Evolutionary conservation across 2,329 filamentous ascomycete genomes (phyloP), one percentile per base, ranked within the genome.

Genomic region (Penicillium concentricum): DNA sequence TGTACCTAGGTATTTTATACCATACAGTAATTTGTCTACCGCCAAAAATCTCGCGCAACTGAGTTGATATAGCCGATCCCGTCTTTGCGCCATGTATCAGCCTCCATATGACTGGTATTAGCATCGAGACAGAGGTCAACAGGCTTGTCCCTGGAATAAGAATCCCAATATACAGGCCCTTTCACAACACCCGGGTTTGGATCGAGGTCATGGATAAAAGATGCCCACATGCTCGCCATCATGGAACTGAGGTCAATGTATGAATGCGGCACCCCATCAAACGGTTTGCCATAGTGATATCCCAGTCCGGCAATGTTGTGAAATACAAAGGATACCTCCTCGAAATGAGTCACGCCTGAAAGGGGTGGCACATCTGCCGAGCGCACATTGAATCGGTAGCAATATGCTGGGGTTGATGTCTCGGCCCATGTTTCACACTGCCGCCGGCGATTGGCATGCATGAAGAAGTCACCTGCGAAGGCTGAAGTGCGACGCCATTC

Each of bases 351-450:
- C 0, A 78, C 80, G 0, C 80, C 81, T 1, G 72, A 66, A 1
- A 73, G 69, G 12, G 74, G 71, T 0, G 75, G 69, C 1, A 79
- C 62, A 10, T 82, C 80, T 4, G 77, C 75, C 0, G 79, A 46
- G 28, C 59, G 69, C 9, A 83, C 82, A 65, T 87, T 84, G 76
- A 87, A 88, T 45, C 82, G 80, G 72, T 86, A 88, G 64, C 80
- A 82, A 74, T 85, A 87, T 10, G 82, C 82, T 7, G 80, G 74
- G 2, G 83, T 64, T 15, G 74, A 72, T 30, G 75, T 70, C 10
- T 72, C 72, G 13, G 82, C 74, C 79, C 82, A 85, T 1, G 76
- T 73, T 62, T 83, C 74, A 59, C 79, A 81, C 5, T 81, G 79
- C 22, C 79, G 73, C 4, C 85, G 78, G 2, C 84, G 79, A 32